Evolutionary conservation across 331 rosid species (phyloP), one percentile per base, ranked within the genome.

Genomic region (Stylosanthes scabra): DNA sequence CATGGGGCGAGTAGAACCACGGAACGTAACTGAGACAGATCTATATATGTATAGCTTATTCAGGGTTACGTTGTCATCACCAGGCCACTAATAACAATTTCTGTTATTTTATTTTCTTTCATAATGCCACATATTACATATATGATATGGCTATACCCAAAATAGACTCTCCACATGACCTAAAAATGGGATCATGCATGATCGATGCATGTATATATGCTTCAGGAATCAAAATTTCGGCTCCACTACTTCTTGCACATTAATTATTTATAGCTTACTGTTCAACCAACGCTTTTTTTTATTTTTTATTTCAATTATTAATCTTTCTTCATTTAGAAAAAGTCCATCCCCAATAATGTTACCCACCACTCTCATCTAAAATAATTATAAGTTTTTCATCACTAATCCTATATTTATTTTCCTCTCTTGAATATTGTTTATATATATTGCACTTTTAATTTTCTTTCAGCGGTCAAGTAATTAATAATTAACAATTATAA

Each of bases 71-170:
- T n/a, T n/a, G n/a, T n/a, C n/a, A n/a, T n/a, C n/a, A 20, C 25
- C 25, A 20, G 25, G 25, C 25, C 25, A 20, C 25, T 20, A 20
- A 20, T 20, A 20, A 0, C 25, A 20, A 20, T 20, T 20, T 20
- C 25, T 20, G 25, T 20, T 20, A 20, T 20, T 20, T 1, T n/a
- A n/a, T n/a, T n/a, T 58, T 16, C 4, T 45, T 31, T 60, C 27
- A 45, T 44, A 64, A 44, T 63, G 67, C 45, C 11, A 31, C n/a
- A n/a, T n/a, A n/a, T n/a, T n/a, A n/a, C n/a, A n/a, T n/a, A n/a
- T 39, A 42, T 37, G 56, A 57, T 71, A 63, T 63, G 59, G 77
- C 31, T 39, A 63, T 31, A 37, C 44, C 64, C 37, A 68, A 76
- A 66, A 4, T 47, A 42, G 27, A 54, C 47, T 70, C 28, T 67